A percentile compares a stretch with the other conserved stretches of the same genome.
Conservation (phyloP, 2,329 filamentous ascomycete genomes). For the Madurella mycetomatis region DNA sequence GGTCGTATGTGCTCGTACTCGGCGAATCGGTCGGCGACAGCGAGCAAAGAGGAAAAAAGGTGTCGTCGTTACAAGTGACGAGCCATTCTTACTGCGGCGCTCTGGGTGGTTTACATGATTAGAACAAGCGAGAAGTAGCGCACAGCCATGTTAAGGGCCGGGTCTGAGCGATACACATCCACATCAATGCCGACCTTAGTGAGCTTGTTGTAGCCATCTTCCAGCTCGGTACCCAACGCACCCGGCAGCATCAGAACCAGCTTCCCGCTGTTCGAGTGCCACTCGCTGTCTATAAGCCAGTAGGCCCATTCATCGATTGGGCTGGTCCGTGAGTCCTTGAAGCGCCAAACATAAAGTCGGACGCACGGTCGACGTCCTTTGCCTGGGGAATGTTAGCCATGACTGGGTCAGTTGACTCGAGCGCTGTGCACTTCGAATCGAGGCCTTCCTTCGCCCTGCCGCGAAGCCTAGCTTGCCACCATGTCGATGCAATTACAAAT, state of each 20-base stretch:
- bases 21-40: conserved; percentile 48
- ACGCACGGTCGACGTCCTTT: conserved; percentile 34
- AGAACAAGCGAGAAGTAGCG: conserved; percentile 54
- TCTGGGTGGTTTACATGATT: conserved; percentile 50
- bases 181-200: conserved; percentile 50
- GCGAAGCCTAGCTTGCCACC: too few species aligned
- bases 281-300: conserved; percentile 55
- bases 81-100: conserved; percentile 50
- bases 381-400: neutral
- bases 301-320: conserved; percentile 56
- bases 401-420: neutral
- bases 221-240: conserved; percentile 47
- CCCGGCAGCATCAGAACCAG: conserved; percentile 51
- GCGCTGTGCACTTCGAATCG: too few species aligned
- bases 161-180: conserved; percentile 53
- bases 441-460: too few species aligned
- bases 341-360: conserved; percentile 55
- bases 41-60: conserved; percentile 57
- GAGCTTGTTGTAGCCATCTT: conserved; percentile 45
- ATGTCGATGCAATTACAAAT: too few species aligned
- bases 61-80: conserved; percentile 61
- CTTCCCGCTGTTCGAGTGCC: conserved; percentile 53
- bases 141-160: conserved; percentile 52
- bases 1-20: conserved; percentile 48
- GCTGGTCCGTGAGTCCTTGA: conserved; percentile 47